Base-by-base conservation (phyloP, 768 basidiomycete species). In the Tephrocybe rancida region DNA sequence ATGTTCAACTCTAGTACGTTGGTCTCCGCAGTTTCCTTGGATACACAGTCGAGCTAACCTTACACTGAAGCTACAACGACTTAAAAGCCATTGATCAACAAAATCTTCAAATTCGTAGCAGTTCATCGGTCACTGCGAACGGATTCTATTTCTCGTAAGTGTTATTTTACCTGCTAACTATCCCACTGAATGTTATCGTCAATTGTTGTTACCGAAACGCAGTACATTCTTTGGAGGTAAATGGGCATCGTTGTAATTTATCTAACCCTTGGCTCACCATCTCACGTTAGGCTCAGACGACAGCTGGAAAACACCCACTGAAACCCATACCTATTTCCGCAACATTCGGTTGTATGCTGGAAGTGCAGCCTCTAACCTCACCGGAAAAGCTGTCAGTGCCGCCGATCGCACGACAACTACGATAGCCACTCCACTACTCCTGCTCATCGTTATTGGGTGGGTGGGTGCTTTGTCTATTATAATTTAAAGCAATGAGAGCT, bases 161-260 rank as follows among this genome's bases (percentile, higher is more conserved):
- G 52, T 57, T 32, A 50, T 18, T 34, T 18, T n/a, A 44, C 19
- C 39, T 45, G 19, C 30, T 47, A 2, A 32, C 29, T 32, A 26
- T 55, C 39, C 25, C 42, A 29, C 48, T 56, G 19, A 50, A 41
- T 25, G 50, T 10, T 26, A 24, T 13, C 44, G 21, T n/a, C n/a
- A n/a, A 14, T 11, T 5, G 3, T 3, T 5, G 43, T 8, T 55
- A 41, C 21, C 21, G 3, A 3, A 5, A 22, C 6, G 5, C 13
- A 88, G 88, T 29, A 91, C 89, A 19, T 92, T 93, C 74, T 93
- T 92, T 64, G 91, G 90, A 70, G 92, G 88, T 73, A 57, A 66
- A 54, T 54, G 16, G 5, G 26, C 22, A 26, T 19, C 38, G 47
- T 18, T 30, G 10, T 22, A 22, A 8, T 22, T 50, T 18, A 21